Base-by-base conservation (phyloP, 257 asterid species). In the Anisodus acutangulus region DNA sequence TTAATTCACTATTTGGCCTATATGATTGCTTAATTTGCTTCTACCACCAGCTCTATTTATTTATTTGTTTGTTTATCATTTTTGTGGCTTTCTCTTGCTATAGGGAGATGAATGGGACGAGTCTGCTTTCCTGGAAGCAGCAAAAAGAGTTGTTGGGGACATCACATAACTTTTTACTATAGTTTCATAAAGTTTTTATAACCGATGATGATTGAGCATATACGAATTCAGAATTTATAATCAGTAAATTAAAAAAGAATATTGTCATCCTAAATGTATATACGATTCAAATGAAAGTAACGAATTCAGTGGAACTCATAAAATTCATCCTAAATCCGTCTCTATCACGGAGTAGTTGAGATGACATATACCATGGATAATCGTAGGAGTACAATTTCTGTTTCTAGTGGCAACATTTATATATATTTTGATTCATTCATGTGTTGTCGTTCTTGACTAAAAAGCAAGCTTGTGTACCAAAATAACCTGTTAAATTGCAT, bases 81-180 rank as follows among this genome's bases (percentile, higher is more conserved):
- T 83, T 70, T 2, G 4, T 31, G 82, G 35, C 43, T 63, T 49
- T 64, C 6, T 16, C 13, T 87, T 70, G 82, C 6, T 72, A 47
- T 45, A 93, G 97, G 93, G 91, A 55, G 91, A 87, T 81, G 94
- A 88, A 85, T 93, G 92, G 92, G 95, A 91, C 92, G 90, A 88
- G 85, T 85, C 91, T 85, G 86, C 90, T 79, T 92, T 94, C 95
- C 91, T 63, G 43, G 98, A 93, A 93, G 93, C 90, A 51, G 87
- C 92, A 19, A 90, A 85, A 83, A 88, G 91, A 83, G 87, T 88
- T 22, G 88, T 85, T 84, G 89, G 78, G 84, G 91, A 90, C 85
- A 51, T 84, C 81, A 26, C 85, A 41, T 74, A 85, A 74, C 11
- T 12, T 19, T 72, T 45, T 16, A 4, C 26, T 22, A 22, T 43